phyloP scores from a whole-genome alignment of 306 rosid genomes.

The Astragalus membranaceus region DNA sequence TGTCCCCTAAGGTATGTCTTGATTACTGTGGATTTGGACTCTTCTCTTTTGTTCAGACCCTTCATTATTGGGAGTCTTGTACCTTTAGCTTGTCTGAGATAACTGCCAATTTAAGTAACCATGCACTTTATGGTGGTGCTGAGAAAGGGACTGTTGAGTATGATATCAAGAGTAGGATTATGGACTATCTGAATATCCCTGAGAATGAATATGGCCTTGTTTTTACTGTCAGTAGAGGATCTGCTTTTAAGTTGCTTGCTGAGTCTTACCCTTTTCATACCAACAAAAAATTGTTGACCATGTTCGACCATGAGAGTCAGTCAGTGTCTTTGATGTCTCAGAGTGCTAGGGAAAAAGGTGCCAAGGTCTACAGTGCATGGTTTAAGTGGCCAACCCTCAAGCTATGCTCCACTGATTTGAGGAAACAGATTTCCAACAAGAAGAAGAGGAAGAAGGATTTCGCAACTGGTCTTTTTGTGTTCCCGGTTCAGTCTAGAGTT shows the following conservation, averaged over 20 bases:
- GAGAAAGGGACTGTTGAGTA: constrained; percentile 84
- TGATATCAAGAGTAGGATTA: constrained; percentile 75
- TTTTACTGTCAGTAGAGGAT: constrained; percentile 97
- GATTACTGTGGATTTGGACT: constrained; percentile 98
- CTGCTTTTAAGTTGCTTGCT: constrained; percentile 78
- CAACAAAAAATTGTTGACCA: constrained; percentile 81
- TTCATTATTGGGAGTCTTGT: constrained; percentile 92
- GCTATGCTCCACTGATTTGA: constrained; percentile 89
- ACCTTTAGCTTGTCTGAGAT: constrained; percentile 96
- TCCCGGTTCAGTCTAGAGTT: constrained; percentile 96
- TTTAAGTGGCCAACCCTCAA: constrained; percentile 97
- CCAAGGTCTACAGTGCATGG: constrained; percentile 87
- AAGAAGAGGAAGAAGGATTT: constrained; percentile 90
- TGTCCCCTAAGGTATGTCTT: constrained; percentile 91
- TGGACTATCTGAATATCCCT: constrained; percentile 94
- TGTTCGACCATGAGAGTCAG: constrained; percentile 96
- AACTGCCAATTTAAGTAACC: constrained; percentile 89
- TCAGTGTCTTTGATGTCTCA: constrained; percentile 96
- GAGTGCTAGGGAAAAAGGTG: constrained; percentile 87
- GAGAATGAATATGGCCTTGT: constrained; percentile 95
- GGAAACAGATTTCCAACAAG: constrained; percentile 83
- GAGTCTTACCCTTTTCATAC: constrained; percentile 93
- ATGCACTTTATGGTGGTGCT: constrained; percentile 90
- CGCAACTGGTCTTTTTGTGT: constrained; percentile 86
- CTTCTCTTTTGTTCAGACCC: constrained; percentile 82